These are phyloP conservation scores for Cyclocybe cylindracea DNA, from an alignment of 768 basidiomycete genomes.

Conservation along the genomic window DNA sequence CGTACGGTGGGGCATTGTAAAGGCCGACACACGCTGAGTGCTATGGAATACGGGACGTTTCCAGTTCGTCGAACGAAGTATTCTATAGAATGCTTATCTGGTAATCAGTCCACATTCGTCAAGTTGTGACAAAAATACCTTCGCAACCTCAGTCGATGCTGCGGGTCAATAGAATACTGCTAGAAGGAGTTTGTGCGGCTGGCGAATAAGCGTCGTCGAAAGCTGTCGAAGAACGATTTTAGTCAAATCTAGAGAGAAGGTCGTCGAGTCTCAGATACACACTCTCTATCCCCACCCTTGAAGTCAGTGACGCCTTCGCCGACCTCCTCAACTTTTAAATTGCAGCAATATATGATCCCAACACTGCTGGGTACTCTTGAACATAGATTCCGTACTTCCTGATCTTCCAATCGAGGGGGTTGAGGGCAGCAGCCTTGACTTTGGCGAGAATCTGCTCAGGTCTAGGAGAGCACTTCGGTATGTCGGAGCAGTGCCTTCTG, in stretches of 20 bases:
- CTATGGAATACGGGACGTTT: conserved; percentile 31
- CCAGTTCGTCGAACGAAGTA: conserved; percentile 34
- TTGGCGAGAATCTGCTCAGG: background rate
- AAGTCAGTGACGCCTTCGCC: conserved; percentile 27
- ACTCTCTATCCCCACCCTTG: conserved; percentile 40
- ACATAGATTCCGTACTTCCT: background rate
- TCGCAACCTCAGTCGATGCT: no score
- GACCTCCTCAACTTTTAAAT: background rate
- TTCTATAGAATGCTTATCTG: no score
- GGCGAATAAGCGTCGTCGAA: no score
- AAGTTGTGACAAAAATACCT: no score
- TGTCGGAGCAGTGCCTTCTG: background rate
- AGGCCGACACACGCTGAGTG: conserved; percentile 29
- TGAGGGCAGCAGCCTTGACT: background rate
- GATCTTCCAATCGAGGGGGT: background rate
- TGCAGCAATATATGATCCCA: background rate
- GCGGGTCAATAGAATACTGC: no score
- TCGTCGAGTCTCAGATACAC: background rate
- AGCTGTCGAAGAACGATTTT: no score
- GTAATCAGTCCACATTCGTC: no score
- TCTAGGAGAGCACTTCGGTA: background rate
- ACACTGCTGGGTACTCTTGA: background rate
- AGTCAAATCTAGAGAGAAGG: no score
- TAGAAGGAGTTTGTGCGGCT: no score
- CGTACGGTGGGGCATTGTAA: conserved; percentile 25